These are phyloP conservation scores for Candida oleophila DNA, from an alignment of 805 yeast species.

Conservation along the genomic window DNA sequence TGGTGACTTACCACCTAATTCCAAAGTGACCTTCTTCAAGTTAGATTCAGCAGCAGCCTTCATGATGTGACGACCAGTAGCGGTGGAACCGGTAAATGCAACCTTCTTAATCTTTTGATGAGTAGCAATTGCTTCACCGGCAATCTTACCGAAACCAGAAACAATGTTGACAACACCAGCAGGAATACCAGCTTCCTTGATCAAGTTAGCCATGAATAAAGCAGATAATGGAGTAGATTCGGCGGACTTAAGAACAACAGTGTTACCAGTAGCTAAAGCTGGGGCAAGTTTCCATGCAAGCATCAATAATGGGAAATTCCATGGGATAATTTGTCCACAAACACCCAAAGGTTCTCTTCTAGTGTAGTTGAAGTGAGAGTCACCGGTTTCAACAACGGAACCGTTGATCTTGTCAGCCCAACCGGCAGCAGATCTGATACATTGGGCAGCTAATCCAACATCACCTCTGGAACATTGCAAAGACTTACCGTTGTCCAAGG, in stretches of 20 bases:
- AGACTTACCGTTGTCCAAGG: conserved; percentile 89
- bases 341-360: conserved; percentile 92
- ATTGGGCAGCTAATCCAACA: conserved; percentile 64
- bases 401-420: conserved; percentile 88
- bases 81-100: conserved; percentile 95
- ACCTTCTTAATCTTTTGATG: conserved; percentile 85
- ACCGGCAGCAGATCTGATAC: conserved; percentile 84
- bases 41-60: conserved; percentile 74
- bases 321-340: conserved; percentile 93
- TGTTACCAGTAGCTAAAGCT: conserved; percentile 87
- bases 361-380: conserved; percentile 71
- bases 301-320: conserved; percentile 96
- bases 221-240: conserved; percentile 92
- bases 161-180: conserved; percentile 87
- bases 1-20: conserved; percentile 97
- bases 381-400: conserved; percentile 70
- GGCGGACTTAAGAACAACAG: conserved; percentile 85
- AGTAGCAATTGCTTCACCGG: conserved; percentile 76
- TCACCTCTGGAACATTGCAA: conserved; percentile 69
- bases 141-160: conserved; percentile 81
- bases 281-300: conserved; percentile 95
- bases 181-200: conserved; percentile 85
- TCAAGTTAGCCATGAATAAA: conserved; percentile 65
- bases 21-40: conserved; percentile 88
- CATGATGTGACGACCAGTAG: conserved; percentile 82